A percentile compares a stretch with the other conserved stretches of the same genome.
Evolutionary conservation across 2,329 filamentous ascomycete species (phyloP).

Genomic region (Paraconiothyrium brasiliense): DNA sequence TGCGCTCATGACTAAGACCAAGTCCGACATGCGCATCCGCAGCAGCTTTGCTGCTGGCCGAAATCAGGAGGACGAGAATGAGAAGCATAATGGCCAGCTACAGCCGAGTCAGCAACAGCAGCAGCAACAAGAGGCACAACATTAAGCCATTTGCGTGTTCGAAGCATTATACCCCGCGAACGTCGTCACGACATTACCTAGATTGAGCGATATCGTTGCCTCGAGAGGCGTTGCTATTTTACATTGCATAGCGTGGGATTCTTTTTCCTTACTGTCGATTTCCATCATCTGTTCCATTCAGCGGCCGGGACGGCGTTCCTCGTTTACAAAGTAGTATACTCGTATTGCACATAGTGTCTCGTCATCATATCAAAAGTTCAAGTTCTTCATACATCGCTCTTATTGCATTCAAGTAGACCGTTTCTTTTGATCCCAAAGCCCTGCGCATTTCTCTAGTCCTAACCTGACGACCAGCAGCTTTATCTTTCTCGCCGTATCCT

Average conservation of each 20-base stretch:
- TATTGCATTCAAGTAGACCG: no score
- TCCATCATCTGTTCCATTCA: neutral
- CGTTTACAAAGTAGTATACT: neutral
- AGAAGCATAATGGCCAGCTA: constrained; percentile 30
- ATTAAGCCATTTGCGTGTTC: neutral
- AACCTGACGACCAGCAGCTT: neutral
- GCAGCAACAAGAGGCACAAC: neutral
- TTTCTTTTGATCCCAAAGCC: no score
- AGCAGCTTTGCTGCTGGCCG: constrained; percentile 38
- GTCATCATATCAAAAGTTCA: constrained; percentile 4
- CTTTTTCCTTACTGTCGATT: neutral
- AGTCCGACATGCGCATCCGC: constrained; percentile 46
- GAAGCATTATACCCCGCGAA: neutral
- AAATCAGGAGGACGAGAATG: constrained; percentile 37
- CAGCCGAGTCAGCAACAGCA: constrained; percentile 21
- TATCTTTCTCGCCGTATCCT: neutral
- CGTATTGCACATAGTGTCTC: neutral
- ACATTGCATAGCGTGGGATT: neutral
- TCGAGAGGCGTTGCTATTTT: neutral
- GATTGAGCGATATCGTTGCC: neutral
- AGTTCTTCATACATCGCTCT: neutral
- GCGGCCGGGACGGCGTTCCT: neutral
- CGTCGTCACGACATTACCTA: neutral
- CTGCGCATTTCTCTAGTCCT: neutral
- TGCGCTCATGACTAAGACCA: constrained; percentile 55